Conservation (phyloP, 2,329 filamentous ascomycete species). For the Neonectria faginata region DNA sequence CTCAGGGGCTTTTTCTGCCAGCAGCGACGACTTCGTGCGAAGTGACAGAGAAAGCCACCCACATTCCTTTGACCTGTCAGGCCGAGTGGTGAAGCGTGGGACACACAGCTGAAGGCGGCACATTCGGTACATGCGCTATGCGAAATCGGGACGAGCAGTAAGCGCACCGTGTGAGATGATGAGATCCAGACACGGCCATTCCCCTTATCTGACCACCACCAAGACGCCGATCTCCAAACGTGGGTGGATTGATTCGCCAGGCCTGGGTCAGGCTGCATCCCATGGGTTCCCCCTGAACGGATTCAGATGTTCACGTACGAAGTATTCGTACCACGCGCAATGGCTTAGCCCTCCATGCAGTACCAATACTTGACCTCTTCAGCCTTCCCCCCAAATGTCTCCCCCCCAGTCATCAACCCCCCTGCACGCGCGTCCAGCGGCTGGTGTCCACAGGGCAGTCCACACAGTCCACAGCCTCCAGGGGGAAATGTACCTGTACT, state of each 20-base stretch:
- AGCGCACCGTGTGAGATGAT: conserved; percentile 18
- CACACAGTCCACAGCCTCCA: background rate
- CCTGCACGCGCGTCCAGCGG: conserved; percentile 44
- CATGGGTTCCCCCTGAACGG: conserved; percentile 39
- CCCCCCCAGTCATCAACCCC: conserved; percentile 19
- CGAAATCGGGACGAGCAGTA: conserved; percentile 6
- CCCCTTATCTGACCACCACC: conserved; percentile 38
- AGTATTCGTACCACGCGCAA: background rate
- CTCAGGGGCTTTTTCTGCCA: background rate
- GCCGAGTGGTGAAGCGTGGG: conserved; percentile 1
- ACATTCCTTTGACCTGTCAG: conserved; percentile 20
- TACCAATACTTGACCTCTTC: conserved; percentile 23
- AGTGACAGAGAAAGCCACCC: conserved; percentile 14
- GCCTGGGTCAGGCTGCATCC: conserved; percentile 32
- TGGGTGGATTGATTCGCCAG: conserved; percentile 51
- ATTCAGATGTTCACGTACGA: conserved; percentile 24
- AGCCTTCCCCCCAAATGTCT: conserved; percentile 22
- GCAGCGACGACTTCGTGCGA: background rate
- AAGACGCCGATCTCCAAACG: conserved; percentile 46
- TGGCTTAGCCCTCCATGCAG: background rate
- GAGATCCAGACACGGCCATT: conserved; percentile 1
- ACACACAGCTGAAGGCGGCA: conserved; percentile 3
- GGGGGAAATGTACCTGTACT: conserved; percentile 34
- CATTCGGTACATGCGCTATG: background rate
- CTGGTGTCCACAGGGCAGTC: conserved; percentile 24